These are phyloP conservation scores for Fusarium brevicatenulatum DNA, from an alignment of 2,329 filamentous ascomycete species.

Conservation along the genomic window DNA sequence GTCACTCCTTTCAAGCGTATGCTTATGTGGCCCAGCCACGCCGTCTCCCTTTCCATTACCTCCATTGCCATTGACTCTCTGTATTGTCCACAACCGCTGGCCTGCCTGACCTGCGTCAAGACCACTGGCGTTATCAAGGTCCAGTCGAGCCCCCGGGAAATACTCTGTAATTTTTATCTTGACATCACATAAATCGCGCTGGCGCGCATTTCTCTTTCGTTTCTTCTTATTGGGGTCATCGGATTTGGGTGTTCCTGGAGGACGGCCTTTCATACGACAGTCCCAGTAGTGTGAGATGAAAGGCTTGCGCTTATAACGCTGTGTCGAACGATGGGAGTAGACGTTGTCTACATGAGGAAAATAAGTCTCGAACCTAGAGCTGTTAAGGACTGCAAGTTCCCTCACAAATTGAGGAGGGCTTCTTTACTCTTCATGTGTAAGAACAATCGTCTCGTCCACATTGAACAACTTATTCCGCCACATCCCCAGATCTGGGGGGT, in stretches of 20 bases:
- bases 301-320: constrained; percentile 83
- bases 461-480: constrained; percentile 81
- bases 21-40: constrained; percentile 77
- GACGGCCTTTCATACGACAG: constrained; percentile 81
- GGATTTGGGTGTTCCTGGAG: constrained; percentile 81
- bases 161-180: constrained; percentile 90
- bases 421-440: constrained; percentile 76
- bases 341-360: constrained; percentile 87
- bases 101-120: constrained; percentile 49
- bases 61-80: constrained; percentile 80
- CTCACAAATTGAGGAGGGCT: no score
- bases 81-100: constrained; percentile 76
- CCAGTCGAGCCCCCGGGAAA: constrained; percentile 64
- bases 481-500: constrained; percentile 73
- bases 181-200: constrained; percentile 83
- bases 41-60: constrained; percentile 77
- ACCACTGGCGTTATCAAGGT: constrained; percentile 29
- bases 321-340: constrained; percentile 85
- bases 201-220: constrained; percentile 77
- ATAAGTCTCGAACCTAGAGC: constrained; percentile 76
- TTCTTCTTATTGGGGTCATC: constrained; percentile 86
- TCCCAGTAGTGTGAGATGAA: constrained; percentile 88
- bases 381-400: neutral
- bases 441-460: constrained; percentile 76
- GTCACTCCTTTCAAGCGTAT: constrained; percentile 78